These are phyloP conservation scores for Saturnispora sekii DNA, from an alignment of 805 yeast species.

Conservation along the genomic window DNA sequence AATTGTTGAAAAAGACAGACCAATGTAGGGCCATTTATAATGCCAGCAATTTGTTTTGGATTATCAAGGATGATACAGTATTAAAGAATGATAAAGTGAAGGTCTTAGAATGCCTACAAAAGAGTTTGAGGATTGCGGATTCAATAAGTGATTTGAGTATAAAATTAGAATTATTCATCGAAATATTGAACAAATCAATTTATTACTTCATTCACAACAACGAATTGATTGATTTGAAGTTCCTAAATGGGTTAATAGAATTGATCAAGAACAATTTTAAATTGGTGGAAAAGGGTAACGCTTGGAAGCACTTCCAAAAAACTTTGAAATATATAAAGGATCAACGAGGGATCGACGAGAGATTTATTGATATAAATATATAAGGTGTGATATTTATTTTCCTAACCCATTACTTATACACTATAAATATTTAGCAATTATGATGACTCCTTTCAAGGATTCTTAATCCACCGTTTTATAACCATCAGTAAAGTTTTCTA, in stretches of 20 bases:
- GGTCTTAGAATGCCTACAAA: constrained; percentile 84
- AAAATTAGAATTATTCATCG: constrained; percentile 77
- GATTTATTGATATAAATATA: constrained; percentile 32
- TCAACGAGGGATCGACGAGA: constrained; percentile 60
- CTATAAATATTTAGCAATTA: no score
- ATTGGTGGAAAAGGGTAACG: constrained; percentile 13
- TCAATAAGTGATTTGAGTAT: constrained; percentile 77
- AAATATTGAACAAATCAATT: constrained; percentile 76
- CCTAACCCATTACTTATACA: neutral
- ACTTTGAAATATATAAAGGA: constrained; percentile 60
- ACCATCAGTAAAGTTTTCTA: no score
- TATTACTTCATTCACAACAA: constrained; percentile 81
- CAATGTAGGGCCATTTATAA: constrained; percentile 86
- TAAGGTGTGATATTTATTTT: neutral
- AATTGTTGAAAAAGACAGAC: constrained; percentile 81
- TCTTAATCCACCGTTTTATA: no score
- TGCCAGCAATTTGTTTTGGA: constrained; percentile 94
- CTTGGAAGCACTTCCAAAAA: constrained; percentile 50
- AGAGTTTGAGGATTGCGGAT: constrained; percentile 83
- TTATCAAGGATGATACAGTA: constrained; percentile 43
- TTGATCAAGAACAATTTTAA: constrained; percentile 59
- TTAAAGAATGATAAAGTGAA: constrained; percentile 44
- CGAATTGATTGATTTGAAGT: constrained; percentile 55
- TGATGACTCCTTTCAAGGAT: no score
- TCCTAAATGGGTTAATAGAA: constrained; percentile 80